Evolutionary conservation across 257 asterid species (phyloP).

Genomic region (Cruciata laevipes): DNA sequence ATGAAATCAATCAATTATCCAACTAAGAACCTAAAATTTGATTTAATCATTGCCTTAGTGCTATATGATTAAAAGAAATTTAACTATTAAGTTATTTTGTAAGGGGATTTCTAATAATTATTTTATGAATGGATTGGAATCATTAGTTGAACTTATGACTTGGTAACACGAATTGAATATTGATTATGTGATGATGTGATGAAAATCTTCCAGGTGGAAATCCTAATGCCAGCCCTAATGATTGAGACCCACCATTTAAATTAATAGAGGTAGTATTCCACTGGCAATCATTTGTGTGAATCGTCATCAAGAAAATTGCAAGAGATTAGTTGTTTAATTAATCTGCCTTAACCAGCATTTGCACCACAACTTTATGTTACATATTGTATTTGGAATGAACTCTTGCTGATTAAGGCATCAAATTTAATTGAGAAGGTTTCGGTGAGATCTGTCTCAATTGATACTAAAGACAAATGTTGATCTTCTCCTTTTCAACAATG

Average conservation of each 20-base stretch:
- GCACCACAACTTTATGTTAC: background rate
- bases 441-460: too few species aligned
- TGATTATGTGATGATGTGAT: background rate
- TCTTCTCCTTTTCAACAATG: too few species aligned
- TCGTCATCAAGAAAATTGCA: background rate
- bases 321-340: background rate
- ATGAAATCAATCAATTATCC: constrained; percentile 5
- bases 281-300: background rate
- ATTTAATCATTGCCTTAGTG: background rate
- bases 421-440: too few species aligned
- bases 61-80: background rate
- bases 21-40: background rate
- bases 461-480: too few species aligned
- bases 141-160: constrained; percentile 5
- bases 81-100: background rate
- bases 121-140: background rate
- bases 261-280: background rate
- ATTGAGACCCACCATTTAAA: constrained; percentile 13
- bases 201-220: background rate
- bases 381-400: background rate
- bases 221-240: constrained; percentile 5
- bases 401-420: background rate
- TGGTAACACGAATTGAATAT: background rate
- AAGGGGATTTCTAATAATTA: too few species aligned
- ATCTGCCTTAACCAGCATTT: background rate